phyloP scores from a whole-genome alignment of 768 basidiomycete genomes.

The Suillus plorans region DNA sequence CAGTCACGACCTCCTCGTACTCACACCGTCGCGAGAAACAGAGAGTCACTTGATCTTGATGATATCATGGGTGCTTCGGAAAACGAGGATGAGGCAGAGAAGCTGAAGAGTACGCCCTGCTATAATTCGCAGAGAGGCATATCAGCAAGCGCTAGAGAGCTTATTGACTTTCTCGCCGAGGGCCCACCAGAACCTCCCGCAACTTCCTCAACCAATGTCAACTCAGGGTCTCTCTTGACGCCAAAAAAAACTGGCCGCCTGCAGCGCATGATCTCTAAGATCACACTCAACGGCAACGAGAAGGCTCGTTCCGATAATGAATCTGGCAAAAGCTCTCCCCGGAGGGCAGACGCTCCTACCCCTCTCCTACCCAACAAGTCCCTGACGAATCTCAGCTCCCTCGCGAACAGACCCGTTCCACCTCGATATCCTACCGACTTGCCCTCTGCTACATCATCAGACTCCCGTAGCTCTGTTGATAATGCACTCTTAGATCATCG shows the following conservation, averaged over 20 bases:
- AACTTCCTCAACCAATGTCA: slow-evolving; percentile 34
- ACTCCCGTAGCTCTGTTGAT: slow-evolving; percentile 27
- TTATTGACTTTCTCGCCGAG: slow-evolving; percentile 58
- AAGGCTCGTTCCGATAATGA: slow-evolving; percentile 16
- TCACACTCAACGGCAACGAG: slow-evolving; percentile 47
- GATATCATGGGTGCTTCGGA: slow-evolving; percentile 73
- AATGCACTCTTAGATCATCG: slow-evolving; percentile 20
- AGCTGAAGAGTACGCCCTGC: slow-evolving; percentile 43
- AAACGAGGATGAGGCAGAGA: slow-evolving; percentile 44
- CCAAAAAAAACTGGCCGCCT: slow-evolving; percentile 58
- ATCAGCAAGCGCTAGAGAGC: slow-evolving; percentile 46
- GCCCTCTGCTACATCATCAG: slow-evolving; percentile 46
- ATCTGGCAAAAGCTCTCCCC: slow-evolving; percentile 28
- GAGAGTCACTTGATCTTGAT: slow-evolving; percentile 74
- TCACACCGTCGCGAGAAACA: slow-evolving; percentile 51
- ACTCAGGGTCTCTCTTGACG: slow-evolving; percentile 41
- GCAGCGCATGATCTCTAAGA: slow-evolving; percentile 81
- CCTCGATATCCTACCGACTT: slow-evolving; percentile 51
- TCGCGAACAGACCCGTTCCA: slow-evolving; percentile 61
- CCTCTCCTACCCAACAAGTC: slow-evolving; percentile 28
- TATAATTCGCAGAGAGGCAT: slow-evolving; percentile 33
- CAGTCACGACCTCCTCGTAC: slow-evolving; percentile 29
- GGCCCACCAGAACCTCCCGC: slow-evolving; percentile 47
- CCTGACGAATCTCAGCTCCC: slow-evolving; percentile 42
- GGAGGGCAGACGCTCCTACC: slow-evolving; percentile 23